These are phyloP conservation scores for Aspergillus arachidicola DNA, from an alignment of 2,329 filamentous ascomycete species.

Conservation along the genomic window DNA sequence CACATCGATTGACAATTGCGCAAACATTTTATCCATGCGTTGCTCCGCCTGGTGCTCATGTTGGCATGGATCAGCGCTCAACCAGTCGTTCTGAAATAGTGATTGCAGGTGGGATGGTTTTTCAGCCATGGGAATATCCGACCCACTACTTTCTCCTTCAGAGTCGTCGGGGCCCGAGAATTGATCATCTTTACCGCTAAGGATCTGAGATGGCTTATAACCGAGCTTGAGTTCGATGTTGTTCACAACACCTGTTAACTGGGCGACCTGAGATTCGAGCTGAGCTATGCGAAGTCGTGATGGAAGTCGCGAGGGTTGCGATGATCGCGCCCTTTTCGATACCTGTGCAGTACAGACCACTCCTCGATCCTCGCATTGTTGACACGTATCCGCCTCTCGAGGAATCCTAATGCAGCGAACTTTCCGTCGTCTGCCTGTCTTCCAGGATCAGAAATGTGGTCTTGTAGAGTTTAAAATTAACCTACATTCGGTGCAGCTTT, in stretches of 20 bases:
- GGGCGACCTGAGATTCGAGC: slow-evolving; percentile 18
- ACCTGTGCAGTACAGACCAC: slow-evolving; percentile 19
- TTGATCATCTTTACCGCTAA: not conserved
- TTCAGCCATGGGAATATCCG: slow-evolving; percentile 16
- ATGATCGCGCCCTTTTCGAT: slow-evolving; percentile 9
- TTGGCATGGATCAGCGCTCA: slow-evolving; percentile 16
- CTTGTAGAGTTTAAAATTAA: not conserved
- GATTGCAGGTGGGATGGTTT: slow-evolving; percentile 18
- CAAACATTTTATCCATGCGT: slow-evolving; percentile 8
- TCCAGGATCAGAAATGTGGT: not conserved
- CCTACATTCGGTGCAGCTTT: slow-evolving; percentile 26
- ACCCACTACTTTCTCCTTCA: slow-evolving; percentile 15
- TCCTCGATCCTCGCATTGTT: slow-evolving; percentile 22
- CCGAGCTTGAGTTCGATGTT: slow-evolving; percentile 17
- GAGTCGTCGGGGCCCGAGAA: slow-evolving; percentile 11
- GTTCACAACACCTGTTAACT: slow-evolving; percentile 16
- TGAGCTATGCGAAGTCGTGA: slow-evolving; percentile 23
- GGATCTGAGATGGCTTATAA: slow-evolving; percentile 3
- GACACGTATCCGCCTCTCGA: slow-evolving; percentile 17
- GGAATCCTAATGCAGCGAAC: slow-evolving; percentile 21
- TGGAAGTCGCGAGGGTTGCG: slow-evolving; percentile 14
- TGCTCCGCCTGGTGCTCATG: slow-evolving; percentile 10
- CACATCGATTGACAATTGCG: slow-evolving; percentile 8
- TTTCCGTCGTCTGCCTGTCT: slow-evolving; percentile 21
- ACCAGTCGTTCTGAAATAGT: slow-evolving; percentile 24